A percentile compares a stretch with the other conserved stretches of the same genome.
Evolutionary conservation across 2,329 filamentous ascomycete species (phyloP).

Genomic region (Rhinocladiella similis): DNA sequence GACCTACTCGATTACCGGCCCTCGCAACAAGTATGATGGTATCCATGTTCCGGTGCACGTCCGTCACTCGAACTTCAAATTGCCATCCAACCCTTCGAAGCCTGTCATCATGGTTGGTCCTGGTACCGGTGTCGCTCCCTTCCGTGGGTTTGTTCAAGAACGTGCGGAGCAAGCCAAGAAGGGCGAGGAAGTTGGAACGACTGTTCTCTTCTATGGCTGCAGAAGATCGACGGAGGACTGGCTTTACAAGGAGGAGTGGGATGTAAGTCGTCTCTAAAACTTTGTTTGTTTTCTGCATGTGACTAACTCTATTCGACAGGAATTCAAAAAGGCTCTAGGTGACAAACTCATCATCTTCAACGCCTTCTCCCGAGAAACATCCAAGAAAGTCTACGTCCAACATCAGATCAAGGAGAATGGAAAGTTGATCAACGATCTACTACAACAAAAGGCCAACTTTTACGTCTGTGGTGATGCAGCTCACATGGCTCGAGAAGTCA

Average conservation of each 20-base stretch:
- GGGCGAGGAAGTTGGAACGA: conserved; percentile 81
- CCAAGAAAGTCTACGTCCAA: conserved; percentile 95
- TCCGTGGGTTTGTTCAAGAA: conserved; percentile 94
- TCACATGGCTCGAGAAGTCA: conserved; percentile 95
- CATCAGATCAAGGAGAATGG: conserved; percentile 83
- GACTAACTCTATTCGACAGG: conserved; percentile 50
- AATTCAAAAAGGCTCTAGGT: conserved; percentile 79
- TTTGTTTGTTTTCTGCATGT: background rate
- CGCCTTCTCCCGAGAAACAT: conserved; percentile 87
- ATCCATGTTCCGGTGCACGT: conserved; percentile 94
- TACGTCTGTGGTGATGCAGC: conserved; percentile 98
- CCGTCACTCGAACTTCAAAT: conserved; percentile 98
- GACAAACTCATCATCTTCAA: conserved; percentile 89
- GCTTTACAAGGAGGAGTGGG: conserved; percentile 87
- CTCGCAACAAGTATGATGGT: conserved; percentile 95
- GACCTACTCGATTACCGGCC: conserved; percentile 82
- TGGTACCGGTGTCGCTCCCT: conserved; percentile 93
- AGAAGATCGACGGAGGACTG: conserved; percentile 86
- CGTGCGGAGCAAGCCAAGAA: conserved; percentile 77
- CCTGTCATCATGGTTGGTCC: conserved; percentile 96
- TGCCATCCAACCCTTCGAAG: conserved; percentile 90
- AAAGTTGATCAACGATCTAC: conserved; percentile 80
- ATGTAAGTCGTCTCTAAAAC: conserved; percentile 60
- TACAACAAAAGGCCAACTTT: conserved; percentile 84
- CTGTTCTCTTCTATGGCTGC: conserved; percentile 93